Evolutionary conservation across 768 basidiomycete species (phyloP), one percentile per base, ranked within the genome.

Genomic region (Suillus americanus): DNA sequence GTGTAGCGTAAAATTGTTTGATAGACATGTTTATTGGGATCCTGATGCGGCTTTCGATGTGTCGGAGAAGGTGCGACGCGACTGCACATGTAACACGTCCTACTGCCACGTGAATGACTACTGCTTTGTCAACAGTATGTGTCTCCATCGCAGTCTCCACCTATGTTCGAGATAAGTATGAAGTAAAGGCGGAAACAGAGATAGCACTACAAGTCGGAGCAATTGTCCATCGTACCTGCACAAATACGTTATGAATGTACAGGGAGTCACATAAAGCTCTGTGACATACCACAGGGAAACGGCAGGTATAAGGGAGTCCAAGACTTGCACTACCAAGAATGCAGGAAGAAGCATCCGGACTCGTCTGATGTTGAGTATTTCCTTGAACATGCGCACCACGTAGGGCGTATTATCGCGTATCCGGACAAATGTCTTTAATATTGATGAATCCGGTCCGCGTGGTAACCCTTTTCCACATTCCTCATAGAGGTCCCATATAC

Each of bases 401-500:
- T 82, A 89, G 3, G 89, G 89, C 35, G 87, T 65, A 70, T 80
- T 79, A 48, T 81, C 77, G 37, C 78, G 65, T 65, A 86, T 75
- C 62, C 84, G 83, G 13, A 82, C 73, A 13, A 79, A 79, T 2
- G 79, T 77, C 70, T 86, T 81, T 9, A 85, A 69, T 40, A 74
- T 74, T 23, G 85, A 81, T 5, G 75, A 72, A 4, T 80, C 79
- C 2, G 85, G 77, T 53, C 82, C 60, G 23, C 78, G 72, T 30
- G 68, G 72, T 37, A 84, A 68, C 40, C 78, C 72, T 33, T 81
- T 70, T 16, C 76, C 73, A 16, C 75, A 77, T 68, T 91, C 83
- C 69, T 90, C 86, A 72, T 91, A 92, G 35, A 91, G 74, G 68
- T 92, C 89, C 91, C 91, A 93, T 51, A 91, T 85, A 46, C 91